A percentile compares a stretch with the other conserved stretches of the same genome.
These are phyloP conservation scores for Ogataea degrootiae DNA, from an alignment of 805 yeast genomes.

Conservation along the genomic window DNA sequence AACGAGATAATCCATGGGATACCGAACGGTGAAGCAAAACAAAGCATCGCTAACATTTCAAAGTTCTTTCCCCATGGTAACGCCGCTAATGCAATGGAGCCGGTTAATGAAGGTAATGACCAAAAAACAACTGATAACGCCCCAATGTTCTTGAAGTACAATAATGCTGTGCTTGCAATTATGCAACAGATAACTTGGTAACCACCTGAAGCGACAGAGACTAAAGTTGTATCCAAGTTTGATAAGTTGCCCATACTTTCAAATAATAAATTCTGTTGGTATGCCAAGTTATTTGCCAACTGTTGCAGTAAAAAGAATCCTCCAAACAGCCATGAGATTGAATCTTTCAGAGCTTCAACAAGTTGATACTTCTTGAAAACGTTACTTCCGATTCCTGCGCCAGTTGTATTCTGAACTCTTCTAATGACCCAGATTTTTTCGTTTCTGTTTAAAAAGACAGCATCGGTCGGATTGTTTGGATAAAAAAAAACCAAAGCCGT, in stretches of 20 bases:
- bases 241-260: constrained; percentile 36
- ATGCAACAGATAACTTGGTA: constrained; percentile 39
- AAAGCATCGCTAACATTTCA: constrained; percentile 43
- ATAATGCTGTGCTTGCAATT: constrained; percentile 32
- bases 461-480: constrained; percentile 55
- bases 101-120: constrained; percentile 34
- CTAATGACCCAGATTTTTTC: constrained; percentile 51
- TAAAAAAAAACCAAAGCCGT: constrained; percentile 35
- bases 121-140: constrained; percentile 27
- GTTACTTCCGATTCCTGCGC: constrained; percentile 40
- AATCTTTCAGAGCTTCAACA: constrained; percentile 47
- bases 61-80: constrained; percentile 40
- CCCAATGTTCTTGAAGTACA: constrained; percentile 32
- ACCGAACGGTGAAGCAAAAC: constrained; percentile 39
- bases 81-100: constrained; percentile 41
- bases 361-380: constrained; percentile 43
- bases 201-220: constrained; percentile 50
- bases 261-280: constrained; percentile 47
- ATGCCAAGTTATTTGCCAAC: constrained; percentile 49
- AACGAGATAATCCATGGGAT: constrained; percentile 24
- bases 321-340: constrained; percentile 40
- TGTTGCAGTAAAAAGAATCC: constrained; percentile 39
- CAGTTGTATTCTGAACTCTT: constrained; percentile 34
- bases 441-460: constrained; percentile 39
- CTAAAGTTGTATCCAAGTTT: constrained; percentile 44